phyloP scores from a whole-genome alignment of 805 yeast genomes.

The Pichia californica region DNA sequence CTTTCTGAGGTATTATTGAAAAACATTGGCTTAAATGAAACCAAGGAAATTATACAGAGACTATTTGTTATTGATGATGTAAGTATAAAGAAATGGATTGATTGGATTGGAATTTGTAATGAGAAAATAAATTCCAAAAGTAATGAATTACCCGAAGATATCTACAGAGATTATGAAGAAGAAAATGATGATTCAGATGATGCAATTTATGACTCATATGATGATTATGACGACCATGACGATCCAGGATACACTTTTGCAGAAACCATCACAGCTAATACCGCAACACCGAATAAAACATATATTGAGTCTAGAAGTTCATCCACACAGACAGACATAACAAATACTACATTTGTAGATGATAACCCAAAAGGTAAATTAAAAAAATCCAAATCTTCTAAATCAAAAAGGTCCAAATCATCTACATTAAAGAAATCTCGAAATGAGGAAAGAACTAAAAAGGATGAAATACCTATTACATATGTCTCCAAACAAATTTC shows the following conservation, averaged over 20 bases:
- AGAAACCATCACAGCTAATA: neutral
- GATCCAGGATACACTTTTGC: neutral
- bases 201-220: neutral
- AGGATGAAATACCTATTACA: too few species aligned
- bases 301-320: too few species aligned
- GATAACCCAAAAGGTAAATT: too few species aligned
- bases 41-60: conserved; percentile 16
- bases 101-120: conserved; percentile 8
- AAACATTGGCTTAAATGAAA: conserved; percentile 13
- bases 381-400: too few species aligned
- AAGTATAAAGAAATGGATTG: conserved; percentile 11
- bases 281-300: too few species aligned
- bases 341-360: too few species aligned
- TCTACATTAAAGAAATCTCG: too few species aligned
- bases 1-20: conserved; percentile 21
- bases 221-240: neutral
- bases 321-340: too few species aligned
- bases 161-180: conserved; percentile 2
- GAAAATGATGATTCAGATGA: neutral
- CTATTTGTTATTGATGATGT: conserved; percentile 16
- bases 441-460: too few species aligned
- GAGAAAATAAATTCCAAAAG: conserved; percentile 4
- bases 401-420: too few species aligned
- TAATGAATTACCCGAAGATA: neutral
- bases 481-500: too few species aligned